A percentile compares a stretch with the other conserved stretches of the same genome.
Conservation (phyloP, 139 green algal species). For the Diplosphaera chodatii region DNA sequence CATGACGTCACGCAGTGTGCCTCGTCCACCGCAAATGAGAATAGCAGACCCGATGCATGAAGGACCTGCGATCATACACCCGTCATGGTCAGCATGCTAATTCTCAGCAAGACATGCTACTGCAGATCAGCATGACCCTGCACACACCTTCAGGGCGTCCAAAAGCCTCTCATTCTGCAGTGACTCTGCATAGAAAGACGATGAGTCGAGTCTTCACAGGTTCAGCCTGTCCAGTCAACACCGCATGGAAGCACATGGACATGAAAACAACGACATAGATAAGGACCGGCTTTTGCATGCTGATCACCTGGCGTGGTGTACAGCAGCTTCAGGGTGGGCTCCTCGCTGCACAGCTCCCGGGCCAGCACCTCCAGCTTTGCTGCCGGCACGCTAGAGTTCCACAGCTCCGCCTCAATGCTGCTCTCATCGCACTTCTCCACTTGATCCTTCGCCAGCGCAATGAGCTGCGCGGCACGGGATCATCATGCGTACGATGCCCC, state of each 20-base stretch:
- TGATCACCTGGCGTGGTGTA: conserved; percentile 56
- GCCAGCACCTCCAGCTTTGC: conserved; percentile 19
- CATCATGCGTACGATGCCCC: too few species aligned
- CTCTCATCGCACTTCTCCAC: conserved; percentile 19
- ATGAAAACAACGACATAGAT: too few species aligned
- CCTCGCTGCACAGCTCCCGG: conserved; percentile 26
- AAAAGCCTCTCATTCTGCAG: too few species aligned
- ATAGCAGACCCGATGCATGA: conserved; percentile 25
- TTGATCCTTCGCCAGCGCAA: conserved; percentile 47
- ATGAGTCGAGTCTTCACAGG: too few species aligned
- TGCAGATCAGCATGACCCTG: too few species aligned
- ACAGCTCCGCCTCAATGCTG: conserved; percentile 33
- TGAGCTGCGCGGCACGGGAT: conserved; percentile 26
- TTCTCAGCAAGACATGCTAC: too few species aligned
- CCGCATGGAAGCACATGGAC: too few species aligned
- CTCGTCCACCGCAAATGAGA: conserved; percentile 73
- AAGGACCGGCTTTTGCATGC: too few species aligned
- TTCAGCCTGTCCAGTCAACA: too few species aligned
- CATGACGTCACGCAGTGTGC: conserved; percentile 51
- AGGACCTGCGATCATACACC: too few species aligned
- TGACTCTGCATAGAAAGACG: too few species aligned
- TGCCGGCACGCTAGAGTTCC: conserved; percentile 17
- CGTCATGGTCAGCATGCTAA: too few species aligned
- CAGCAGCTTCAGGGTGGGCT: conserved; percentile 39
- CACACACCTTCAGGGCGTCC: conserved; percentile 8